A percentile compares a stretch with the other conserved stretches of the same genome.
Evolutionary conservation across 2,329 filamentous ascomycete species (phyloP).

Genomic region (Laburnicola sp.): DNA sequence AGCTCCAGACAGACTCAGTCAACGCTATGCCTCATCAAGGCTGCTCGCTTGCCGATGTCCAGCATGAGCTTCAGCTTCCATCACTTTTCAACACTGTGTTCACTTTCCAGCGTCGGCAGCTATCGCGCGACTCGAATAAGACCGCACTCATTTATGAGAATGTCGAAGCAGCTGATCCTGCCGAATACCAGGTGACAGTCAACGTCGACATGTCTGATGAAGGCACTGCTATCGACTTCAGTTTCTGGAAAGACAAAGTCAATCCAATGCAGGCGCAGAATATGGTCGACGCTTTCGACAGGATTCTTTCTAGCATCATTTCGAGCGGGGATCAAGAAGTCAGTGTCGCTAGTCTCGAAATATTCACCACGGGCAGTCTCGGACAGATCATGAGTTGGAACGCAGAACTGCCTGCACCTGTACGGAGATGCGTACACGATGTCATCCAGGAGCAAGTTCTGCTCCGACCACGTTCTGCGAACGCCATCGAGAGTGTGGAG

Average conservation of each 20-base stretch:
- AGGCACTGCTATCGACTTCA: constrained; percentile 35
- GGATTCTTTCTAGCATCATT: constrained; percentile 29
- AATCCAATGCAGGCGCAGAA: constrained; percentile 31
- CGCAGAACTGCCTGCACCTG: constrained; percentile 25
- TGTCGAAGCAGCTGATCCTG: constrained; percentile 41
- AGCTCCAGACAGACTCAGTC: constrained; percentile 53
- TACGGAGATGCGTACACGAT: constrained; percentile 36
- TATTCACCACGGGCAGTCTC: constrained; percentile 26
- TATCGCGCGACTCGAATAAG: constrained; percentile 28
- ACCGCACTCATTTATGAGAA: constrained; percentile 37
- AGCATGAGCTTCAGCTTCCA: constrained; percentile 40
- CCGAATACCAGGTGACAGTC: constrained; percentile 42
- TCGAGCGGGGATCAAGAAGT: constrained; percentile 15
- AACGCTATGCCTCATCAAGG: constrained; percentile 54
- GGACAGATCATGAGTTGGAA: constrained; percentile 37
- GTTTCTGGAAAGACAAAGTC: constrained; percentile 38
- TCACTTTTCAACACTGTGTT: constrained; percentile 45
- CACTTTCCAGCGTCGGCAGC: constrained; percentile 38
- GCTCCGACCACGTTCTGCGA: constrained; percentile 31
- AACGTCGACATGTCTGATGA: constrained; percentile 40
- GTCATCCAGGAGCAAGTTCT: constrained; percentile 35
- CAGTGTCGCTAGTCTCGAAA: constrained; percentile 31
- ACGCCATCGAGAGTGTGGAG: constrained; percentile 38
- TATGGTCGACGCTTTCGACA: constrained; percentile 37
- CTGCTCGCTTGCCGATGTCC: constrained; percentile 49